Evolutionary conservation across 495 filamentous ascomycete species (phyloP).

Genomic region (Stereocaulon alpinum): DNA sequence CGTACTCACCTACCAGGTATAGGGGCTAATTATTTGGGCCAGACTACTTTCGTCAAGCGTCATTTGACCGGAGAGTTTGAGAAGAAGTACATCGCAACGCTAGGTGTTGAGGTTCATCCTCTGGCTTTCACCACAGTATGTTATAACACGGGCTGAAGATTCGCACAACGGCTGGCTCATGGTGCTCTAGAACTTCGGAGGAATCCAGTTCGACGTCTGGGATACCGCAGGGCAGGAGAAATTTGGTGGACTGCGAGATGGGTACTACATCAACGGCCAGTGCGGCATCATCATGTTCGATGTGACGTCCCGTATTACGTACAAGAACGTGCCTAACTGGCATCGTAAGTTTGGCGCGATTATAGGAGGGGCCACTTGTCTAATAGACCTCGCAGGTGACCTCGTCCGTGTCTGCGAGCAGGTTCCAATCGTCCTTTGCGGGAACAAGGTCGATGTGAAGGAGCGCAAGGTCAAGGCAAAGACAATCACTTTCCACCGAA

Average conservation of each 20-base stretch:
- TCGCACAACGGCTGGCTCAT: constrained; percentile 32
- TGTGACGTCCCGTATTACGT: constrained; percentile 98
- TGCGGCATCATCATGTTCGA: constrained; percentile 99
- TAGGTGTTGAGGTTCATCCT: constrained; percentile 98
- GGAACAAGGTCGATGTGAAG: constrained; percentile 99
- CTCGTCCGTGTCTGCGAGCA: constrained; percentile 99
- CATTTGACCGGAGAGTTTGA: constrained; percentile 99
- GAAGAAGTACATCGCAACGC: constrained; percentile 99
- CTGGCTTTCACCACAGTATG: constrained; percentile 87
- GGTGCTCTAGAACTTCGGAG: constrained; percentile 68
- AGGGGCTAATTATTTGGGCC: constrained; percentile 20
- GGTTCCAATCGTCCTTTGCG: constrained; percentile 94
- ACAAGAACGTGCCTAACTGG: constrained; percentile 99
- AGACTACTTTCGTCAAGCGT: constrained; percentile 99
- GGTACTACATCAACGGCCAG: constrained; percentile 99
- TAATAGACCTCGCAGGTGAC: constrained; percentile 56
- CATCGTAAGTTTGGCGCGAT: constrained; percentile 65
- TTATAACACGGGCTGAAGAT: constrained; percentile 2
- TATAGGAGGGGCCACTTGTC: not conserved
- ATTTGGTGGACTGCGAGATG: constrained; percentile 98
- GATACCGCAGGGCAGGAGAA: constrained; percentile 99
- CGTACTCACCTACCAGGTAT: constrained; percentile 23
- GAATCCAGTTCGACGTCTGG: constrained; percentile 99
- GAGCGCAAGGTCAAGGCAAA: constrained; percentile 99
- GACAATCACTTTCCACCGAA: constrained; percentile 99